phyloP scores from a whole-genome alignment of 306 rosid genomes.

The Rosa rugosa region DNA sequence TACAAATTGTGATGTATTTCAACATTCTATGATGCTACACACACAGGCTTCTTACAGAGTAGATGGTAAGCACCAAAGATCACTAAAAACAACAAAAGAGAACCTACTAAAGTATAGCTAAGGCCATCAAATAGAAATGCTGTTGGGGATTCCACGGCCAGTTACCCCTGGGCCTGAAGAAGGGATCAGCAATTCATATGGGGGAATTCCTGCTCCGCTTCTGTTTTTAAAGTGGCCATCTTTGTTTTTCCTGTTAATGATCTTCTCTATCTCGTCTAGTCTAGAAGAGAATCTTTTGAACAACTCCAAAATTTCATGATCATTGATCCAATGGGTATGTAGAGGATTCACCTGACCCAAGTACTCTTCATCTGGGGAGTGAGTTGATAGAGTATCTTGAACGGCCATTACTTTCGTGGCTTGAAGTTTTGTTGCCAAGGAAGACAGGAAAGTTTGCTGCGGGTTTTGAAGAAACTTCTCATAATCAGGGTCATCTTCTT shows the following conservation, averaged over 20 bases:
- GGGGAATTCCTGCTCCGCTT: constrained; percentile 90
- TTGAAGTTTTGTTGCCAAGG: constrained; percentile 91
- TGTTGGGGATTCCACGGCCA: constrained; percentile 90
- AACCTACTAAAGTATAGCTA: background rate
- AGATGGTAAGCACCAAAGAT: background rate
- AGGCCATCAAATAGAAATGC: constrained; percentile 66
- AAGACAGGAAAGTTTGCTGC: constrained; percentile 64
- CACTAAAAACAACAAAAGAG: background rate
- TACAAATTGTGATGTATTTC: background rate
- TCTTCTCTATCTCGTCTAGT: constrained; percentile 76
- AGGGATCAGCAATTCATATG: constrained; percentile 77
- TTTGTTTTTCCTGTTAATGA: constrained; percentile 65
- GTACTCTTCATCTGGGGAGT: constrained; percentile 96
- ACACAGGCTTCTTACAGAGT: background rate
- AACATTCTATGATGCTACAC: background rate
- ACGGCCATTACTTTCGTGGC: constrained; percentile 99
- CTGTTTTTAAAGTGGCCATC: constrained; percentile 59
- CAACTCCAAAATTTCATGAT: constrained; percentile 41
- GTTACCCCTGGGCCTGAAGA: constrained; percentile 90
- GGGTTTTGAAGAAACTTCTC: constrained; percentile 71
- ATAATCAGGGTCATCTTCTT: constrained; percentile 56
- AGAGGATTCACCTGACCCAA: constrained; percentile 68
- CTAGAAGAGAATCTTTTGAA: constrained; percentile 57
- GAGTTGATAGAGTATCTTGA: constrained; percentile 86
- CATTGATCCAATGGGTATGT: constrained; percentile 70